These are phyloP conservation scores for Alternaria dauci DNA, from an alignment of 2,329 filamentous ascomycete species.

Conservation along the genomic window DNA sequence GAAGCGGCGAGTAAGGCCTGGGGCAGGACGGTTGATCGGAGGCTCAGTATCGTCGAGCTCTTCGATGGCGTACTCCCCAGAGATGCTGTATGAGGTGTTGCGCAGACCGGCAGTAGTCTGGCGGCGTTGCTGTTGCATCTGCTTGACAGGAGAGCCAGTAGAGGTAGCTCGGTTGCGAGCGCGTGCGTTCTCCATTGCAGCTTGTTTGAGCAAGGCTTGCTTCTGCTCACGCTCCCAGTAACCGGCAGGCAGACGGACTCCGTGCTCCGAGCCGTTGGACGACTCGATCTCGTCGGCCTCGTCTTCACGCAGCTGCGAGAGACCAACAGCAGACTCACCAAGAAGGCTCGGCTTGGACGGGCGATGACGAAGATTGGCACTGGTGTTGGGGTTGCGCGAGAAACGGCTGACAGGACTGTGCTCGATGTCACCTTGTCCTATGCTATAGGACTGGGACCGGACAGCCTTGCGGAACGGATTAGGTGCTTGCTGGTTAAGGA, in stretches of 20 bases:
- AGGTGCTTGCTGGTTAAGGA: constrained; percentile 65
- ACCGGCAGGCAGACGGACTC: constrained; percentile 49
- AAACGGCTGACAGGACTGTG: constrained; percentile 56
- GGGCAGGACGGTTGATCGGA: constrained; percentile 53
- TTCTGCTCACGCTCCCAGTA: constrained; percentile 47
- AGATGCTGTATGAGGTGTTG: constrained; percentile 65
- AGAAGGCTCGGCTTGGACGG: constrained; percentile 81
- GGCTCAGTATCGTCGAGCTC: constrained; percentile 72
- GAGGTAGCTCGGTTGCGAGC: constrained; percentile 43
- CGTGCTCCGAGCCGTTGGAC: constrained; percentile 64
- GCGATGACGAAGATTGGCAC: constrained; percentile 70
- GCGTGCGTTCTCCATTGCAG: constrained; percentile 48
- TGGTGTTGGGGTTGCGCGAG: constrained; percentile 54
- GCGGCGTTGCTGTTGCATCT: constrained; percentile 34
- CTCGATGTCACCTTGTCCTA: constrained; percentile 78
- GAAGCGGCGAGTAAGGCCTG: constrained; percentile 45
- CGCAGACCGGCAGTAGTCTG: constrained; percentile 60
- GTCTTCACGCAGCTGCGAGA: constrained; percentile 49
- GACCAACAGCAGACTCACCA: constrained; percentile 61
- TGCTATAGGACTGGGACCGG: constrained; percentile 95
- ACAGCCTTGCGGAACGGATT: constrained; percentile 93
- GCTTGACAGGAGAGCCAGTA: constrained; percentile 38
- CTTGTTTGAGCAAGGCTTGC: constrained; percentile 48
- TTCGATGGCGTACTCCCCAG: constrained; percentile 74
- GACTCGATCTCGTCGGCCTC: constrained; percentile 72